phyloP scores from a whole-genome alignment of 1,284 basidiomycete genomes.

The Sporisorium reilianum region DNA sequence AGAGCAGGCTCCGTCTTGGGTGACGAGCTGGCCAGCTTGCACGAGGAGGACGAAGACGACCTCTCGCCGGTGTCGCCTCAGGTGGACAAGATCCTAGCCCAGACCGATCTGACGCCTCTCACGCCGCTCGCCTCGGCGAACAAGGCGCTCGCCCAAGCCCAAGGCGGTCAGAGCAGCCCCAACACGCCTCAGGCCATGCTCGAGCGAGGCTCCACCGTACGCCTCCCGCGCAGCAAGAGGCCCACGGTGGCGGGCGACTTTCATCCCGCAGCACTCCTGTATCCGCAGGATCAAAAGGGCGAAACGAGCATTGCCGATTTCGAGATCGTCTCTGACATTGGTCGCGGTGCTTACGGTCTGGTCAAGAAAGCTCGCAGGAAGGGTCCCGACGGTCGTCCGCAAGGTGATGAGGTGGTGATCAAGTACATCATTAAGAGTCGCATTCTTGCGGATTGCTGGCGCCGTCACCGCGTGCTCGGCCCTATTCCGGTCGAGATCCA shows the following conservation, averaged over 20 bases:
- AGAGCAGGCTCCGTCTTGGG: conserved; percentile 52
- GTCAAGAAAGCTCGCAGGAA: conserved; percentile 90
- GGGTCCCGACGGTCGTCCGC: conserved; percentile 75
- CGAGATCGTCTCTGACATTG: conserved; percentile 60
- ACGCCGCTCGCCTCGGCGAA: conserved; percentile 35
- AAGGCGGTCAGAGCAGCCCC: conserved; percentile 13
- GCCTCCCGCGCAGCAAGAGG: conserved; percentile 45
- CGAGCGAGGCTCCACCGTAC: conserved; percentile 30
- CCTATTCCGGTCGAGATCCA: conserved; percentile 99
- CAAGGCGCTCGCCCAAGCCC: conserved; percentile 11
- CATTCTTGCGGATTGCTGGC: conserved; percentile 99
- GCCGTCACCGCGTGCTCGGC: conserved; percentile 88
- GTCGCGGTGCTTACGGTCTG: conserved; percentile 95
- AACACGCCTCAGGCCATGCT: conserved; percentile 22
- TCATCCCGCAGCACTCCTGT: conserved; percentile 12
- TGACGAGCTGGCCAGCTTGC: conserved; percentile 45
- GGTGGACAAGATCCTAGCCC: conserved; percentile 17
- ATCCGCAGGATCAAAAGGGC: conserved; percentile 23
- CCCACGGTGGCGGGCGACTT: conserved; percentile 28
- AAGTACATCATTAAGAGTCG: conserved; percentile 99
- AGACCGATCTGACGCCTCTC: conserved; percentile 21
- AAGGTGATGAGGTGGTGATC: conserved; percentile 79
- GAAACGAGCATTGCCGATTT: conserved; percentile 59
- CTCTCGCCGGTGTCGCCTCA: conserved; percentile 46
- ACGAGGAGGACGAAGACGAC: conserved; percentile 54